Evolutionary conservation across 2,329 filamentous ascomycete genomes (phyloP), one percentile per base, ranked within the genome.

Genomic region (Ascocoryne sarcoides): DNA sequence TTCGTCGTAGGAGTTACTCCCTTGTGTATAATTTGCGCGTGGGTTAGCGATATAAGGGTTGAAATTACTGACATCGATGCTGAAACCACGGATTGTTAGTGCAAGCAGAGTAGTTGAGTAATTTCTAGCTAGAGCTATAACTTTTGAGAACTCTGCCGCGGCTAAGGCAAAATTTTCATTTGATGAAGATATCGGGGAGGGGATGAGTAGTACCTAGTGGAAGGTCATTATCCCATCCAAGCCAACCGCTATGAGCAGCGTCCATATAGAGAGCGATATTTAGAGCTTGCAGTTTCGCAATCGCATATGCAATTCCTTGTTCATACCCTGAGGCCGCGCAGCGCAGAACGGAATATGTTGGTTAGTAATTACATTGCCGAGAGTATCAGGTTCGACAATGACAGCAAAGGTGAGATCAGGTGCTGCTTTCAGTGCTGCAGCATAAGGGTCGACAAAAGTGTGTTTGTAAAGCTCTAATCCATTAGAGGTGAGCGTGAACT

Each of bases 11-110:
- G 62, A 62, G 40, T 57, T 53, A 51, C 56, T 62, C 41, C 52
- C 63, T 50, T 65, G 59, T 19, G 64, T 65, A 55, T 61, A 67
- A 54, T 63, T 61, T 43, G 63, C 62, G 28, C 60, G 62, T 1
- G 57, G 50, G 33, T 47, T 52, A 23, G 63, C 60, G 48, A 61
- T 53, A 58, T 63, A 67, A 4, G 61, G 59, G 50, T 65, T 63
- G 52, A 56, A 64, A 61, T 68, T 68, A 39, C 64, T 66, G 32
- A 68, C 63, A 50, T 69, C 67, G 51, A 64, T 69, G 2, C 62
- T 54, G 46, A 66, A 65, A 15, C 66, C 66, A 15, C 65, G 62
- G 52, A 59, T 51, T 18, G 52, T 46, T n/a, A n/a, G n/a, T n/a
- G n/a, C n/a, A n/a, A n/a, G n/a, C n/a, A n/a, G n/a, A n/a, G n/a